Percentiles rank a stretch among this genome's conserved stretches.
These are phyloP conservation scores for Glycyrrhiza uralensis DNA, from an alignment of 306 rosid genomes.

Conservation along the genomic window DNA sequence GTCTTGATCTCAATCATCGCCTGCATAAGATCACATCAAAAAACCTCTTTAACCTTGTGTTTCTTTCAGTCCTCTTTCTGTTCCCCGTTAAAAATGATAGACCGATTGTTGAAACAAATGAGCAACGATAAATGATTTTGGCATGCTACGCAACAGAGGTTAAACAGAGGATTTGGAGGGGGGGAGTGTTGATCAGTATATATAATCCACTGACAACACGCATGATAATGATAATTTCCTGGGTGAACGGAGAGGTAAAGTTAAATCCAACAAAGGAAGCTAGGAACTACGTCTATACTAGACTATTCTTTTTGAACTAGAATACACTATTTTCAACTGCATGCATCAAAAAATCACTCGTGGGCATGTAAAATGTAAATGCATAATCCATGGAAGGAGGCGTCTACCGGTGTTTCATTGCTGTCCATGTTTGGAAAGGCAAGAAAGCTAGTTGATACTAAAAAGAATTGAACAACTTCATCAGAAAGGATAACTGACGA, in stretches of 20 bases:
- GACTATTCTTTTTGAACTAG: neutral
- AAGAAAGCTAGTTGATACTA: neutral
- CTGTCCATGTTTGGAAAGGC: neutral
- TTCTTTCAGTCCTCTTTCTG: neutral
- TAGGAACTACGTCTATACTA: constrained; percentile 2
- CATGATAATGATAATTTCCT: neutral
- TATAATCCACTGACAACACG: neutral
- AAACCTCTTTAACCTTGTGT: neutral
- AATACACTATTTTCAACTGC: constrained; percentile 3
- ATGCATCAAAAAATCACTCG: constrained; percentile 3
- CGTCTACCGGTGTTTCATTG: neutral
- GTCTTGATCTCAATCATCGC: neutral
- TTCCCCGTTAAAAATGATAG: neutral
- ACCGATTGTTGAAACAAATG: neutral
- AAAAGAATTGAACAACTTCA: neutral
- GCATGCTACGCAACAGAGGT: neutral
- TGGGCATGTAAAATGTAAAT: neutral
- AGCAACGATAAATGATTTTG: neutral
- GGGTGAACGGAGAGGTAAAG: neutral
- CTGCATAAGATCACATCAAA: neutral
- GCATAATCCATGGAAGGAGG: neutral
- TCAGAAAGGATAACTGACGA: neutral
- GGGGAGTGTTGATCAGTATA: neutral
- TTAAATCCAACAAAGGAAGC: constrained; percentile 15
- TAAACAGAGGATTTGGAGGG: neutral